These are phyloP conservation scores for Wallacemonas collosoma DNA, from an alignment of 208 protist genomes.

Conservation along the genomic window DNA sequence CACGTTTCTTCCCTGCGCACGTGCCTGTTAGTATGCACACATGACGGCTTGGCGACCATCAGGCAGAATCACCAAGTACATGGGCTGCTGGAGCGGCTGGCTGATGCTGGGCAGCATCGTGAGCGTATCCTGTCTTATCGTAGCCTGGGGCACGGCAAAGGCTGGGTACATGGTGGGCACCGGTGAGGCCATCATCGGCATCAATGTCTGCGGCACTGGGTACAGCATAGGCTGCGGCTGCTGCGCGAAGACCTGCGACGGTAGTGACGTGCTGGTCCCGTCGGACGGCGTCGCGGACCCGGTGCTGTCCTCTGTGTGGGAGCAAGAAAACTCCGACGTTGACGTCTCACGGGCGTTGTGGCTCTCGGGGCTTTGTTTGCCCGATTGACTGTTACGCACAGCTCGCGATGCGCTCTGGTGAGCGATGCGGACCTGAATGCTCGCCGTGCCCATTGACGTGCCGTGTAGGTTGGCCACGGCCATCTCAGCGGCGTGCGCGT, in stretches of 20 bases:
- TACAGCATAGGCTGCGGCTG: slow-evolving; percentile 17
- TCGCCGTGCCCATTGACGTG: slow-evolving; percentile 35
- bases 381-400: slow-evolving; percentile 19
- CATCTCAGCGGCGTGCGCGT: slow-evolving; percentile 35
- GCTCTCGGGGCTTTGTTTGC: too few species aligned
- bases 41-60: slow-evolving; percentile 28
- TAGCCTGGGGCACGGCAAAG: slow-evolving; percentile 17
- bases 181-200: background rate
- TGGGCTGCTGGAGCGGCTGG: slow-evolving; percentile 1
- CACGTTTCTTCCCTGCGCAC: background rate
- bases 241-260: slow-evolving; percentile 9
- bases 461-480: slow-evolving; percentile 52
- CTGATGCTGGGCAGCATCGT: slow-evolving; percentile 10
- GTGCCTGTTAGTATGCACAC: background rate
- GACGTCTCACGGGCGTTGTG: background rate
- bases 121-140: slow-evolving; percentile 21
- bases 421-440: slow-evolving; percentile 77
- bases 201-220: background rate
- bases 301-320: background rate
- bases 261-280: slow-evolving; percentile 11
- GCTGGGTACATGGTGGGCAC: slow-evolving; percentile 4
- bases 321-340: slow-evolving; percentile 13
- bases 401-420: slow-evolving; percentile 47
- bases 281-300: slow-evolving; percentile 20
- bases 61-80: slow-evolving; percentile 44